A percentile compares a stretch with the other conserved stretches of the same genome.
Conservation (phyloP, 768 basidiomycete genomes). For the Rhizopogon vulgaris region DNA sequence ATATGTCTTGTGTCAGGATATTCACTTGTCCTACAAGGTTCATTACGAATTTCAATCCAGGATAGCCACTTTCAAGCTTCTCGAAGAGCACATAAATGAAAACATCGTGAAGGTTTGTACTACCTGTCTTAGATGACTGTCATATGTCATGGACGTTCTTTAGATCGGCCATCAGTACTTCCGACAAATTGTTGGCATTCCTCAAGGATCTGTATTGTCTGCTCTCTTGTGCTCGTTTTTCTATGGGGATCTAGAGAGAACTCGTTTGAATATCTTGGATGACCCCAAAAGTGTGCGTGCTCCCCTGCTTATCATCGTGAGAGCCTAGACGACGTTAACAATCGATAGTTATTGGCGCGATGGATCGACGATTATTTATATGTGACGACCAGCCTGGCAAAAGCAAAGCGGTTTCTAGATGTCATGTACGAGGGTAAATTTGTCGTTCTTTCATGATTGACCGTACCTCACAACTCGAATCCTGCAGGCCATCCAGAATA, state of each 20-base stretch:
- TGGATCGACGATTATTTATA: constrained; percentile 95
- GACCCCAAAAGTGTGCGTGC: constrained; percentile 57
- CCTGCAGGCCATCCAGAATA: constrained; percentile 82
- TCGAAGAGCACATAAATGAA: constrained; percentile 85
- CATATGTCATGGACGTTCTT: neutral
- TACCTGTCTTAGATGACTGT: neutral
- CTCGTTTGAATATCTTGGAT: constrained; percentile 40
- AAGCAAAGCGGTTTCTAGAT: constrained; percentile 64
- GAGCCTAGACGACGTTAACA: neutral
- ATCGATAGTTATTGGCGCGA: constrained; percentile 63
- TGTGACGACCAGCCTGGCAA: constrained; percentile 58
- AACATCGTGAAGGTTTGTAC: constrained; percentile 80
- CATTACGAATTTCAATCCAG: constrained; percentile 46
- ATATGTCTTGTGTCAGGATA: neutral
- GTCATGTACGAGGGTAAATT: constrained; percentile 66
- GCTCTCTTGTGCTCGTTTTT: constrained; percentile 90
- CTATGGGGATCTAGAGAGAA: constrained; percentile 84
- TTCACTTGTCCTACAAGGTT: constrained; percentile 31
- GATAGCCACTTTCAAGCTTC: constrained; percentile 59
- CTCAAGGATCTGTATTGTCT: constrained; percentile 96
- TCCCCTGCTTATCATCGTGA: neutral
- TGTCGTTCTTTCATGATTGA: neutral
- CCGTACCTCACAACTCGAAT: neutral
- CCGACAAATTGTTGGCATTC: constrained; percentile 90
- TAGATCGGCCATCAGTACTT: constrained; percentile 81